phyloP scores from a whole-genome alignment of 495 filamentous ascomycete species.

The Lophiostoma macrostomum region DNA sequence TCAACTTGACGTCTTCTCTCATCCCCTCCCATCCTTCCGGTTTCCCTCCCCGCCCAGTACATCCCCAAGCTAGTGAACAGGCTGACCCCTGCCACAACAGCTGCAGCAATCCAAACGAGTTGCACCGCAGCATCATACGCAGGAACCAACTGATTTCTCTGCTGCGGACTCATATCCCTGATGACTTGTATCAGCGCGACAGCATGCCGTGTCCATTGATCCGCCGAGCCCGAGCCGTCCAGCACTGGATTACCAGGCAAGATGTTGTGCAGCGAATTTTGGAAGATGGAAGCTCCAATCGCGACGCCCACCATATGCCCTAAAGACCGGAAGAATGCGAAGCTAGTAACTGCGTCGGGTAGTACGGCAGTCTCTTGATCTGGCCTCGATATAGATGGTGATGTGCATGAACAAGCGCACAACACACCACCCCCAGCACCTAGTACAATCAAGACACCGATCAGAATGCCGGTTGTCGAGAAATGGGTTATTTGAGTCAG shows the following conservation, averaged over 20 bases:
- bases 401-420: slow-evolving; percentile 48
- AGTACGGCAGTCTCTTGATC: slow-evolving; percentile 33
- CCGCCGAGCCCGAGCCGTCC: slow-evolving; percentile 12
- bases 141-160: too few relatives aligned
- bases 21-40: too few relatives aligned
- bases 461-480: too few relatives aligned
- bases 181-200: slow-evolving; percentile 46
- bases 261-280: slow-evolving; percentile 50
- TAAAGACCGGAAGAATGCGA: slow-evolving; percentile 55
- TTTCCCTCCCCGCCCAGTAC: too few relatives aligned
- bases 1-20: too few relatives aligned
- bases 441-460: too few relatives aligned
- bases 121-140: too few relatives aligned
- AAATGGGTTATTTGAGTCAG: too few relatives aligned
- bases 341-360: slow-evolving; percentile 50
- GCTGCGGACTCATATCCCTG: too few relatives aligned
- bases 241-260: slow-evolving; percentile 34
- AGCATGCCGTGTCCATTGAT: slow-evolving; percentile 44
- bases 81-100: too few relatives aligned
- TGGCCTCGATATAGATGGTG: slow-evolving; percentile 47
- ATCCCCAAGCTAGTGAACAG: too few relatives aligned
- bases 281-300: slow-evolving; percentile 54
- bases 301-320: slow-evolving; percentile 64
- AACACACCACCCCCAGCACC: slow-evolving; percentile 51
- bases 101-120: too few relatives aligned